Evolutionary conservation across 257 asterid species (phyloP).

Genomic region (Mitragyna speciosa): DNA sequence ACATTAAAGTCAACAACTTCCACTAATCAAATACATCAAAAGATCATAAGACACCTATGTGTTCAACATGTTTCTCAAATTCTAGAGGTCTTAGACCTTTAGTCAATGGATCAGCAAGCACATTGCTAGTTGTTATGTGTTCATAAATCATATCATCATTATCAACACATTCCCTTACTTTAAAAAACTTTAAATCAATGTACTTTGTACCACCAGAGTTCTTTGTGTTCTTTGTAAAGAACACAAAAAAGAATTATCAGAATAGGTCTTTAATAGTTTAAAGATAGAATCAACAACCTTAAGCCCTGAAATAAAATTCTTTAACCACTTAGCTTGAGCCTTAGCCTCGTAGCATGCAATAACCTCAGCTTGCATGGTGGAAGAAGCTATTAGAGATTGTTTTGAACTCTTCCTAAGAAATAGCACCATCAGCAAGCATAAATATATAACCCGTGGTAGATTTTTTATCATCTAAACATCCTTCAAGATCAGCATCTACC

Average conservation of each 20-base stretch:
- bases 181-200: not conserved
- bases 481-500: not conserved
- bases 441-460: not conserved
- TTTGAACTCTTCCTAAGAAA: not conserved
- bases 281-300: not conserved
- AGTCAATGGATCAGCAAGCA: not conserved
- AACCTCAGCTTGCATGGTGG: not conserved
- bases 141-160: too few species aligned
- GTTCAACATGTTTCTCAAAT: not conserved
- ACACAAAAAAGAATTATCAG: not conserved
- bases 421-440: not conserved
- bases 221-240: conserved; percentile 4
- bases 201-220: not conserved
- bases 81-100: not conserved
- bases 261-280: not conserved
- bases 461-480: not conserved
- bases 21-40: conserved; percentile 3
- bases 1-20: not conserved
- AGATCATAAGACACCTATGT: not conserved
- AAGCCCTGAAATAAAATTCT: not conserved
- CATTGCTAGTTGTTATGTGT: not conserved
- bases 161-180: not conserved
- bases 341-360: not conserved
- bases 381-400: not conserved
- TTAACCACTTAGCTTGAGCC: not conserved